Evolutionary conservation across 2,329 filamentous ascomycete species (phyloP), one percentile per base, ranked within the genome.

Genomic region (Microdochium bolleyi): DNA sequence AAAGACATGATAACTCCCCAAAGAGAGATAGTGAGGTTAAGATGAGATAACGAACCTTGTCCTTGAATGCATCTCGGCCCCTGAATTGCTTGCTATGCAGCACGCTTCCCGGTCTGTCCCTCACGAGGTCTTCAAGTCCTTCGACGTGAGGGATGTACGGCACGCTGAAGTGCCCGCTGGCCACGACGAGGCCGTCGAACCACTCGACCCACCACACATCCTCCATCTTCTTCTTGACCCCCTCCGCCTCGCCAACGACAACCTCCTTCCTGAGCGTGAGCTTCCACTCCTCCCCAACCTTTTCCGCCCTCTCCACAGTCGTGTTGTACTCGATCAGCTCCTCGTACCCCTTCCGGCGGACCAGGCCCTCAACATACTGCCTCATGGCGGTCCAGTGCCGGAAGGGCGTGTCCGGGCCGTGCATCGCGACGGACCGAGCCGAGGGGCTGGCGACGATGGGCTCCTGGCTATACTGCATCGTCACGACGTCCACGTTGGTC

Each of bases 181-280:
- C 82, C 3, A 85, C 75, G 1, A 84, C 69, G 0, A 85, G 72
- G 0, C 79, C 82, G 58, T 86, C 83, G 53, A 85, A 85, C 25
- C 68, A 68, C 60, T 87, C 83, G 0, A 67, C 68, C 82, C 82
- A 85, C 82, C 83, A 86, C 54, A 77, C 76, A 58, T 85, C 79
- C 41, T 66, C 66, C 1, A 61, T 60, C 1, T 61, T 53, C n/a
- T 62, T 19, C 4, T 16, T 19, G 37, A 4, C 14, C 37, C 16
- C 37, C 16, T 41, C 37, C 9, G 41, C 41, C 8, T 24, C 41
- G 9, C 16, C 41, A 22, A 21, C 14, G 9, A 21, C 16, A 5
- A 46, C 61, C 14, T 70, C 67, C 44, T 74, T 73, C 2, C 79
- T 69, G 25, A 83, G 62, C 0, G 74, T 78, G 22, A 81, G 55